These are phyloP conservation scores for Fulvia fulva DNA, from an alignment of 2,329 filamentous ascomycete species.

Conservation along the genomic window DNA sequence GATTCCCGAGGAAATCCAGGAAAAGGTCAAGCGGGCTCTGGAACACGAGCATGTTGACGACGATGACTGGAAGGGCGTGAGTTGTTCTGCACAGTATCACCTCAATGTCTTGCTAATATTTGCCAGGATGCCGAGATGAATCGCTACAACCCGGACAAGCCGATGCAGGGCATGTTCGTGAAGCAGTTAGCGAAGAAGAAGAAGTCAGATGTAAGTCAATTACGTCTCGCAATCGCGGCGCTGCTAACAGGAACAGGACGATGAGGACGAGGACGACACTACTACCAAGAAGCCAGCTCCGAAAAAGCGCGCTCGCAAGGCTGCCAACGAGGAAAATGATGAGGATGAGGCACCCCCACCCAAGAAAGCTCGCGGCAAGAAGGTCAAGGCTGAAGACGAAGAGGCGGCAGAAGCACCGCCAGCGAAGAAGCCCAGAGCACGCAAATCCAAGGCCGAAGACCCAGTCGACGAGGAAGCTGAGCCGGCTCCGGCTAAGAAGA, in stretches of 20 bases:
- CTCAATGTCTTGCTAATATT: constrained; percentile 17
- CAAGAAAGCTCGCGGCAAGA: constrained; percentile 24
- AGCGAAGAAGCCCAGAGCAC: constrained; percentile 23
- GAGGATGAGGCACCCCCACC: constrained; percentile 17
- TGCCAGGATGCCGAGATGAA: constrained; percentile 71
- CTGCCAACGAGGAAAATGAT: constrained; percentile 27
- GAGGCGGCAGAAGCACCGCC: constrained; percentile 19
- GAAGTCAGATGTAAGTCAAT: constrained; percentile 21
- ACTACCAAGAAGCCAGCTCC: constrained; percentile 29
- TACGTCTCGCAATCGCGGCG: not conserved
- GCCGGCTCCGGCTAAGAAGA: constrained; percentile 33
- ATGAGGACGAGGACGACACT: constrained; percentile 16
- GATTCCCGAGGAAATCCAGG: constrained; percentile 62
- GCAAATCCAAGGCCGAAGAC: constrained; percentile 31
- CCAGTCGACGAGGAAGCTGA: constrained; percentile 12
- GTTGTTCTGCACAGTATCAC: constrained; percentile 35
- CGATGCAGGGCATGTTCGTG: constrained; percentile 31
- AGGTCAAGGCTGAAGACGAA: constrained; percentile 14
- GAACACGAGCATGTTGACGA: constrained; percentile 75
- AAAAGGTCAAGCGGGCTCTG: constrained; percentile 69
- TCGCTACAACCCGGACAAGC: constrained; percentile 53
- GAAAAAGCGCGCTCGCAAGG: constrained; percentile 24
- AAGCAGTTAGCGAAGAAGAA: constrained; percentile 31
- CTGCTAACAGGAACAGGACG: constrained; percentile 12
- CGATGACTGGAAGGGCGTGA: constrained; percentile 84